Conservation (phyloP, 73 alveolate genomes). For the Effrenium voratum region DNA sequence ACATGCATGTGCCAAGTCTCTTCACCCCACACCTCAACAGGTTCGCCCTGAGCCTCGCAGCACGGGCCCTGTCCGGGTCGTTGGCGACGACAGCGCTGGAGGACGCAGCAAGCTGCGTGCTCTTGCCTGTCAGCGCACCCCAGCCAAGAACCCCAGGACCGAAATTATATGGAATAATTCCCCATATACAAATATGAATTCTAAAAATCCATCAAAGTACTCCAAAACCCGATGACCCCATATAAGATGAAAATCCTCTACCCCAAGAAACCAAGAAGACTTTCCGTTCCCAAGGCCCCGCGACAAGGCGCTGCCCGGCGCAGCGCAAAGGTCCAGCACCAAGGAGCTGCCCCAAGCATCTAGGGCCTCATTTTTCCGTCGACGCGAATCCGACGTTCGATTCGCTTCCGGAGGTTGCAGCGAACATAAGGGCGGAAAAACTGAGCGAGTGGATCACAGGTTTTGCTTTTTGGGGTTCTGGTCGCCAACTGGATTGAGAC, state of each 20-base stretch:
- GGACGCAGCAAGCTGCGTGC: constrained; percentile 39
- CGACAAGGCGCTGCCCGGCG: constrained; percentile 62
- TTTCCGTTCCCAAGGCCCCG: too few species aligned
- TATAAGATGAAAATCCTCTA: neutral
- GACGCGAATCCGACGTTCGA: too few species aligned
- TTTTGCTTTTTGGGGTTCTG: too few species aligned
- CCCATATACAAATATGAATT: neutral
- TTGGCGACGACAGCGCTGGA: constrained; percentile 10
- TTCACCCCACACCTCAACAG: neutral
- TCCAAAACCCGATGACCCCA: neutral
- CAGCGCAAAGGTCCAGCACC: constrained; percentile 40
- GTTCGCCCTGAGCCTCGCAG: constrained; percentile 51
- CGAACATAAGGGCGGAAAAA: too few species aligned
- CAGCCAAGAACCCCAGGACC: too few species aligned
- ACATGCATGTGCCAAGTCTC: neutral
- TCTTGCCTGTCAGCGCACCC: too few species aligned
- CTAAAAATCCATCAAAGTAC: neutral
- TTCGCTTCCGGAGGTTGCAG: too few species aligned
- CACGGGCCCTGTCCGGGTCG: neutral
- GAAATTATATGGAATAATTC: too few species aligned
- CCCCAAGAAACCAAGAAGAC: neutral
- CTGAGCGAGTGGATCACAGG: too few species aligned
- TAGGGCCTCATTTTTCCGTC: too few species aligned
- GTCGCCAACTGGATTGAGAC: too few species aligned
- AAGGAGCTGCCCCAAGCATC: too few species aligned